Conservation (phyloP, 192 early-diverging fungal genomes). For the Rhizophagus sp. region DNA sequence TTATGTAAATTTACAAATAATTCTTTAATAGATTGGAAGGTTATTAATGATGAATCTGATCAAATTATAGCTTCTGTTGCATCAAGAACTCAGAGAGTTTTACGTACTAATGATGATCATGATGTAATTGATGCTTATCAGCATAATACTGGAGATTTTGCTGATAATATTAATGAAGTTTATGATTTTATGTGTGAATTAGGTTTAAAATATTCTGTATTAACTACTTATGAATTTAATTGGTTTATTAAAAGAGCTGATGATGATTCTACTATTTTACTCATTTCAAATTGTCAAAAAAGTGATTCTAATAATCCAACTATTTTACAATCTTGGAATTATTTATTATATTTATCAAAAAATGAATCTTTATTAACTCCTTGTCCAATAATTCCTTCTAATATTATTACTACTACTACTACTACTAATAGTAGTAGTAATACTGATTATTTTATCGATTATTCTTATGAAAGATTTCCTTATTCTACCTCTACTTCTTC, state of each 20-base stretch:
- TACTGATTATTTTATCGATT: not conserved
- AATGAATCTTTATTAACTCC: constrained; percentile 11
- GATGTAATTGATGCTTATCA: not conserved
- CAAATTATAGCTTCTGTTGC: not conserved
- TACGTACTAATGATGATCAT: not conserved
- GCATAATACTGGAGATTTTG: constrained; percentile 10
- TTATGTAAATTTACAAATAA: not conserved
- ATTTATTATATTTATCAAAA: constrained; percentile 30
- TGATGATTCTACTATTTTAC: not conserved
- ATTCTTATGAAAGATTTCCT: not conserved
- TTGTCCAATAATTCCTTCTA: not conserved
- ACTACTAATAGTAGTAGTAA: too few relatives aligned
- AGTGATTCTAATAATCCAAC: constrained; percentile 18
- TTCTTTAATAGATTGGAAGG: not conserved
- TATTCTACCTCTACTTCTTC: not conserved
- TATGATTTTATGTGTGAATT: constrained; percentile 36
- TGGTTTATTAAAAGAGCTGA: constrained; percentile 35
- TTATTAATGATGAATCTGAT: not conserved
- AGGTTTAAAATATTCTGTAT: constrained; percentile 29
- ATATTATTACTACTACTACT: too few relatives aligned
- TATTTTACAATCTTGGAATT: constrained; percentile 33
- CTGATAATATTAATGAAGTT: constrained; percentile 17
- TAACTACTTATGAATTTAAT: constrained; percentile 32
- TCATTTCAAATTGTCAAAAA: constrained; percentile 9
- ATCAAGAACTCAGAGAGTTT: not conserved